Evolutionary conservation across 306 rosid species (phyloP).

Genomic region (Potentilla sterilis): DNA sequence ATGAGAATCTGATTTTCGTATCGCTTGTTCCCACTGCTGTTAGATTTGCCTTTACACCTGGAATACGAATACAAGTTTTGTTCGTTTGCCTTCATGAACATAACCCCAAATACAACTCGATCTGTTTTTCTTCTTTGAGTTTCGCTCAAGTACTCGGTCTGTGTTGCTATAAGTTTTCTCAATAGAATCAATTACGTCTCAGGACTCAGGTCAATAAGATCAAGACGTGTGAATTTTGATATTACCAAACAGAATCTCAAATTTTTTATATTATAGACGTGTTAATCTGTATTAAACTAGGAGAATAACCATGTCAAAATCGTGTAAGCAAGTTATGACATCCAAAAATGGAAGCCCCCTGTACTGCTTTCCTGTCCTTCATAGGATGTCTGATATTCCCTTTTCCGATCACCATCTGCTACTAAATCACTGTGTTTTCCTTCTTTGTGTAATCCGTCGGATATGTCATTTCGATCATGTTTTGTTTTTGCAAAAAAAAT

Average conservation of each 20-base stretch:
- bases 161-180: neutral
- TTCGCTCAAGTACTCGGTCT: neutral
- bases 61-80: neutral
- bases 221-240: neutral
- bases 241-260: neutral
- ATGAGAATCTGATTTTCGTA: neutral
- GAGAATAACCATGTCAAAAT: neutral
- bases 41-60: neutral
- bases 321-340: neutral
- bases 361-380: neutral
- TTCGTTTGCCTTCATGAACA: neutral
- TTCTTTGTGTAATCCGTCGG: neutral
- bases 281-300: neutral
- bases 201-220: neutral
- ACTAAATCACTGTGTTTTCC: neutral
- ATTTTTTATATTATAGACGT: neutral
- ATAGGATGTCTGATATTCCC: neutral
- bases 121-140: neutral
- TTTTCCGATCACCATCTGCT: neutral
- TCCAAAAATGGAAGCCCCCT: neutral
- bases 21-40: neutral
- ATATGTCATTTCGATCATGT: neutral
- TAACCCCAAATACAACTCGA: neutral
- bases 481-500: neutral
- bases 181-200: neutral